Evolutionary conservation across 2,329 filamentous ascomycete species (phyloP).

Genomic region (Diaporthe sp.): DNA sequence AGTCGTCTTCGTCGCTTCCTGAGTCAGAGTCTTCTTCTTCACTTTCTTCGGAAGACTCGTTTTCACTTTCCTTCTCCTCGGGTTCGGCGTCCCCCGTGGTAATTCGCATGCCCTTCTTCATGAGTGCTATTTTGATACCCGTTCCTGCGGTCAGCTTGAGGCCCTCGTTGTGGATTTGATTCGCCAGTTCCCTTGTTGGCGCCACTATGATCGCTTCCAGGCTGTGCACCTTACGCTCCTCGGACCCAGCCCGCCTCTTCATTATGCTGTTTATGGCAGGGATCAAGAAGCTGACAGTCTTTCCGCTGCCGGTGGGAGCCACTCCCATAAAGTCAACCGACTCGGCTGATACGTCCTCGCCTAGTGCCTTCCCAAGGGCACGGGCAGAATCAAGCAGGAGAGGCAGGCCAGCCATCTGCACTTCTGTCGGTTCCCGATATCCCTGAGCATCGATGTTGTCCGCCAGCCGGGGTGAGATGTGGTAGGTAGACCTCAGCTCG

Average conservation of each 20-base stretch:
- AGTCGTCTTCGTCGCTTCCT: conserved; percentile 42
- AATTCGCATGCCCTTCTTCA: conserved; percentile 87
- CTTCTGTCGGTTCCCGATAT: conserved; percentile 90
- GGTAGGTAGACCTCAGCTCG: conserved; percentile 76
- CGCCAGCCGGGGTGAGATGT: conserved; percentile 77
- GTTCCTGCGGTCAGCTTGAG: conserved; percentile 82
- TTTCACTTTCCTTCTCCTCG: conserved; percentile 50
- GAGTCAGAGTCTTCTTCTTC: conserved; percentile 48
- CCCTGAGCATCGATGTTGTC: conserved; percentile 87
- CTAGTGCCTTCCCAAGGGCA: conserved; percentile 55
- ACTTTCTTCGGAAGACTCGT: conserved; percentile 43
- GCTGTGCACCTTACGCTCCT: conserved; percentile 58
- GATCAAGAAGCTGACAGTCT: conserved; percentile 93
- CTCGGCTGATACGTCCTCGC: conserved; percentile 46
- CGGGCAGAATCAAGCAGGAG: conserved; percentile 72
- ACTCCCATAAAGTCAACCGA: conserved; percentile 83
- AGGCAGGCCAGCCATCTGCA: conserved; percentile 88
- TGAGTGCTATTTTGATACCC: conserved; percentile 80
- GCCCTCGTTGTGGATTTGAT: conserved; percentile 86
- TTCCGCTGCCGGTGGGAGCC: conserved; percentile 95
- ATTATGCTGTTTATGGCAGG: conserved; percentile 84
- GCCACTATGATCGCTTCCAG: conserved; percentile 78
- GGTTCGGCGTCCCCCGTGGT: conserved; percentile 56
- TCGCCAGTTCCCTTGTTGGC: conserved; percentile 81
- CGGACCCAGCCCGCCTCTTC: conserved; percentile 56